Base-by-base conservation (phyloP, 768 basidiomycete species). In the Cystofilobasidium ferigula region DNA sequence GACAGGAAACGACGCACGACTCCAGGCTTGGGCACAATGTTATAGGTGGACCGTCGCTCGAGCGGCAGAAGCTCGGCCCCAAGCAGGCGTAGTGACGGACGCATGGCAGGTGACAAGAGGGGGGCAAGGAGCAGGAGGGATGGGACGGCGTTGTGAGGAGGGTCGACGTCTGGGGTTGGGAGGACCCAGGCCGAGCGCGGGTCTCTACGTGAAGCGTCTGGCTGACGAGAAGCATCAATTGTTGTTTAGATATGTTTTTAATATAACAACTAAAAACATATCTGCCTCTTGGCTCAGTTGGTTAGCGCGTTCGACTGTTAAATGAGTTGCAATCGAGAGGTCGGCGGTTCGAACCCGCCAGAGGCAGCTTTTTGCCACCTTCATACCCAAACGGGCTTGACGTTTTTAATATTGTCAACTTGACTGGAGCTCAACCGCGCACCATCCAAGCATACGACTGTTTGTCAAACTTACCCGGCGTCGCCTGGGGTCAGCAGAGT, bases 61-160 rank as follows among this genome's bases (percentile, higher is more conserved):
- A 61, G 54, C 1, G 45, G 34, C 18, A 66, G 38, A 38, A 66
- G 64, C 59, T 66, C 58, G 54, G 64, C 64, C 24, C 64, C 64
- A 12, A 66, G 51, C 13, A 45, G 45, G 24, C 30, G 34, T 22
- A 57, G 42, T 2, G 64, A 54, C 22, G 51, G 18, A 14, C 48
- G 58, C 64, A 66, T 66, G 45, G 12, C 47, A 45, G 7, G 22
- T 16, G 22, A 4, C 38, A 7, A 22, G 14, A 20, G 30, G 32
- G 16, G 4, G 24, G 30, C 10, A 30, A 34, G 9, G 56, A 32
- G 24, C 3, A 4, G n/a, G 32, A 3, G 18, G 18, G 30, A 30
- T n/a, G 63, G 34, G 12, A 32, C 26, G 38, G 30, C 30, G 20
- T 34, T 12, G 28, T 45, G 35, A 24, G 35, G 48, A 48, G 35